Evolutionary conservation across 257 asterid species (phyloP), one percentile per base, ranked within the genome.

Genomic region (Avicennia marina): DNA sequence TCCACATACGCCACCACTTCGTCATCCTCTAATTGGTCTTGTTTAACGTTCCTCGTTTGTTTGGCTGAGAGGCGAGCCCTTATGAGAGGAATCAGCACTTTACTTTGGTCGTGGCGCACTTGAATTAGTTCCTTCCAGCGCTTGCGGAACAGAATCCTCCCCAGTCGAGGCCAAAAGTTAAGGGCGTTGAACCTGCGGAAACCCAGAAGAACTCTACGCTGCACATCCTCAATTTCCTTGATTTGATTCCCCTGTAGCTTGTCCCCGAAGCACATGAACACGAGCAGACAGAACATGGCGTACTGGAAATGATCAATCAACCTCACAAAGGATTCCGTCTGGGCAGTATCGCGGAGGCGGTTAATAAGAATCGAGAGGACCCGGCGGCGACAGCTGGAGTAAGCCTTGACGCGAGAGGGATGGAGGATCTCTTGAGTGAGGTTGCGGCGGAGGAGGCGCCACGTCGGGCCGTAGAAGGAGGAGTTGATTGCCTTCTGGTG

Each of bases 251-350:
- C 93, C 11, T 19, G 50, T 1, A 78, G 70, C 68, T 77, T 70
- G 26, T 80, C 93, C 18, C 93, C 89, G 11, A 86, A 83, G 63
- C 95, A 80, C 85, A 83, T 83, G 31, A 73, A 57, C 33, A 64
- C 83, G 7, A 83, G 80, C 33, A 80, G 56, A 34, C 80, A 65
- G 60, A 86, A 86, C 81, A 83, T 76, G 22, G 93, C 83, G 68
- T 67, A 72, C 64, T 80, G 89, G 63, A 83, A 78, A 32, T 86
- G 80, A 6, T 80, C 85, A 13, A 75, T 62, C 25, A 72, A 53
- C 55, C 18, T 58, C 6, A 78, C 77, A 2, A 63, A 49, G 12
- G 64, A 20, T 2, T 69, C 77, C 45, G 62, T 32, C 13, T 29
- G 15, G 4, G 69, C 63, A 5, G 62, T 9, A 2, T 33, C 68